Conservation (phyloP, 768 basidiomycete genomes). For the Russula earlei region DNA sequence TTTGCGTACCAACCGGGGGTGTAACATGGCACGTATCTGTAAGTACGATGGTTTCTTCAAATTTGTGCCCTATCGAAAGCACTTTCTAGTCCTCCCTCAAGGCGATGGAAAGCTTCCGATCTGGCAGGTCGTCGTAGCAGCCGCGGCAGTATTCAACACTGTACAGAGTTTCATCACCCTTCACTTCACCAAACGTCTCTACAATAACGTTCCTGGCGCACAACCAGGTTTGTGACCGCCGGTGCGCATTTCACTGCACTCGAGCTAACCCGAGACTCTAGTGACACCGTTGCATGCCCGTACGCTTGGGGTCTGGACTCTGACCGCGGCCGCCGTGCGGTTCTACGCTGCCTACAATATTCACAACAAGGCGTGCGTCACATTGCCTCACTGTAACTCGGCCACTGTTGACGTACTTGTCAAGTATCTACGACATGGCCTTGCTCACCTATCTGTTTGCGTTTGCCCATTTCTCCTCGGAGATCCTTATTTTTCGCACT, state of each 20-base stretch:
- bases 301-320: slow-evolving; percentile 87
- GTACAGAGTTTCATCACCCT: slow-evolving; percentile 74
- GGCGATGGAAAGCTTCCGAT: slow-evolving; percentile 65
- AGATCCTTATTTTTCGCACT: slow-evolving; percentile 74
- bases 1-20: too few relatives aligned
- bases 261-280: slow-evolving; percentile 25
- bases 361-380: slow-evolving; percentile 61
- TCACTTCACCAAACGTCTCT: slow-evolving; percentile 69
- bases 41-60: not conserved
- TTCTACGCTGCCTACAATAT: slow-evolving; percentile 88
- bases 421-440: slow-evolving; percentile 86
- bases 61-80: not conserved
- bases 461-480: slow-evolving; percentile 80
- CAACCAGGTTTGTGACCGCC: slow-evolving; percentile 20
- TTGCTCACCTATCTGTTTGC: slow-evolving; percentile 85
- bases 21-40: not conserved
- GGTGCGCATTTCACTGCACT: not conserved
- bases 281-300: slow-evolving; percentile 83
- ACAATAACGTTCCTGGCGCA: slow-evolving; percentile 35
- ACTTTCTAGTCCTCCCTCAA: slow-evolving; percentile 48
- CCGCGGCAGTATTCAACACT: slow-evolving; percentile 76
- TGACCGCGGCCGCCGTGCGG: slow-evolving; percentile 76
- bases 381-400: not conserved
- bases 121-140: slow-evolving; percentile 81
- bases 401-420: slow-evolving; percentile 3